Evolutionary conservation across 73 alveolate species (phyloP).

Genomic region (Paramecium sonneborni): DNA sequence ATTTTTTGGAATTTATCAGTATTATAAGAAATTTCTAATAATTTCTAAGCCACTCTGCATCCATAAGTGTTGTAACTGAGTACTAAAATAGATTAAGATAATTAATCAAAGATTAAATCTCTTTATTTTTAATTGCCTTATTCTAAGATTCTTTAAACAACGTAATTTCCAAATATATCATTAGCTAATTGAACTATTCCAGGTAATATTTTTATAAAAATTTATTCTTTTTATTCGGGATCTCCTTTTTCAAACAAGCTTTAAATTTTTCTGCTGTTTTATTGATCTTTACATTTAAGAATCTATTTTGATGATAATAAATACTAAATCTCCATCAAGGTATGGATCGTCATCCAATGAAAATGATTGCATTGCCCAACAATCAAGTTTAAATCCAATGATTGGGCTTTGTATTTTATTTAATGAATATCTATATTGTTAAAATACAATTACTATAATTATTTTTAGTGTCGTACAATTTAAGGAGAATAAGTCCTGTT

Average conservation of each 20-base stretch:
- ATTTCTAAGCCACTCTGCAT: slow-evolving; percentile 15
- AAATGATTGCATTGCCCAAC: not conserved
- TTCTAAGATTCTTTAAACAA: not conserved
- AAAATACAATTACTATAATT: not conserved
- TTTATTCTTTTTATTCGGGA: not conserved
- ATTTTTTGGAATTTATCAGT: not conserved
- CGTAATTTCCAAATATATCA: slow-evolving; percentile 13
- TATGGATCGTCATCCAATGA: not conserved
- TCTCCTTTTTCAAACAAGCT: slow-evolving; percentile 19
- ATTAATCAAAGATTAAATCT: not conserved
- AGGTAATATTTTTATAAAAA: not conserved
- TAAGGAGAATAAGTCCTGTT: slow-evolving; percentile 26
- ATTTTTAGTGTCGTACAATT: not conserved
- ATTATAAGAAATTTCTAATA: slow-evolving; percentile 12
- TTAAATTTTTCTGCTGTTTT: not conserved
- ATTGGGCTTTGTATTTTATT: not conserved
- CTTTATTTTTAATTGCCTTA: not conserved
- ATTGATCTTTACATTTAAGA: not conserved
- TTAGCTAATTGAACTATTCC: not conserved
- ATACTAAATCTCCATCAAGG: slow-evolving; percentile 27
- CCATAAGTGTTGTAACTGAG: slow-evolving; percentile 9
- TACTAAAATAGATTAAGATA: not conserved
- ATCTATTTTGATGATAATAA: not conserved
- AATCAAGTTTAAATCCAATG: not conserved
- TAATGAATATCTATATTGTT: not conserved